Evolutionary conservation across 805 yeast genomes (phyloP).

Genomic region (Candida insectalens): DNA sequence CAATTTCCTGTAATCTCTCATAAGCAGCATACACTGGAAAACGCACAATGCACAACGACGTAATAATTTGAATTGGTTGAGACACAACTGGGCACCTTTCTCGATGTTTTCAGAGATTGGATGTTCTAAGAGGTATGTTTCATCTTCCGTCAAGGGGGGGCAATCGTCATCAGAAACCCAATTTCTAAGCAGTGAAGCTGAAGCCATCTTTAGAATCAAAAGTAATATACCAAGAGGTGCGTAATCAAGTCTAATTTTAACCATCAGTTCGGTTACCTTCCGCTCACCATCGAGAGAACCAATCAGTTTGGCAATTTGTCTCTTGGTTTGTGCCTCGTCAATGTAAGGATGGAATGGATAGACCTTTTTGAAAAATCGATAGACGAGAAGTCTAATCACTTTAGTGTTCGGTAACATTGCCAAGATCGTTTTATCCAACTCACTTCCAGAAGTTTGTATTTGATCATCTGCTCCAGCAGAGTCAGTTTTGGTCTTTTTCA

Average conservation of each 20-base stretch:
- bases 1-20: constrained; percentile 37
- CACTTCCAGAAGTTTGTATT: constrained; percentile 9
- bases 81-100: constrained; percentile 42
- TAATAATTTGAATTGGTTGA: constrained; percentile 43
- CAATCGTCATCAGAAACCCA: too few relatives aligned
- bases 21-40: constrained; percentile 43
- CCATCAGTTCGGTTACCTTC: constrained; percentile 20
- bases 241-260: constrained; percentile 36
- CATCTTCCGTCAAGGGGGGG: constrained; percentile 9
- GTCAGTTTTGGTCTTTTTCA: background rate
- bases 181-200: too few relatives aligned
- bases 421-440: constrained; percentile 17
- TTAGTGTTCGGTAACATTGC: constrained; percentile 32
- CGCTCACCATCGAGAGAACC: constrained; percentile 15
- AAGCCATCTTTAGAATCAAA: constrained; percentile 33
- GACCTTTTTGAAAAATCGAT: constrained; percentile 32
- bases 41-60: constrained; percentile 39
- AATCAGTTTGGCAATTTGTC: constrained; percentile 26
- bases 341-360: constrained; percentile 40
- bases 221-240: constrained; percentile 38
- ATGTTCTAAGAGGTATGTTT: constrained; percentile 29
- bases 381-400: constrained; percentile 35
- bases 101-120: constrained; percentile 33
- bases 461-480: constrained; percentile 7
- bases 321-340: constrained; percentile 27